Base-by-base conservation (phyloP, 352 stramenopile species). In the Phytophthora pini region DNA sequence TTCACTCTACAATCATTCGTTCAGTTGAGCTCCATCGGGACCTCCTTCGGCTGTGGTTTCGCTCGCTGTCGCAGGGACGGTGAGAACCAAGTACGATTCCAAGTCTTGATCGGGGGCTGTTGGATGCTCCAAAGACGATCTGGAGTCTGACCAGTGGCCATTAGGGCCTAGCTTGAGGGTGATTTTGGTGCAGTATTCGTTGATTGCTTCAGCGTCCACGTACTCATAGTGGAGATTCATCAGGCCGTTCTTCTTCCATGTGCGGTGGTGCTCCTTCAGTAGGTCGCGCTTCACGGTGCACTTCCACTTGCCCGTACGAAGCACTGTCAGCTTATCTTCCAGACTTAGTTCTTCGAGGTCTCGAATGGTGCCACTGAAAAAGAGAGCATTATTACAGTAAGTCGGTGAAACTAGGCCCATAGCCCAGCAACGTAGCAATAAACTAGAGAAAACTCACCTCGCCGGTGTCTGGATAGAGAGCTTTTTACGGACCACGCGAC, bases 221-320 rank as follows among this genome's bases (percentile, higher is more conserved):
- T 77, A 76, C 27, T 83, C 73, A 53, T 85, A 87, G 2, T 41
- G 26, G 12, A 87, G 56, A 36, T 50, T 71, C 32, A 72, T 81
- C 11, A 87, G 63, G 29, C 78, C 78, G 46, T 87, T 87, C 31
- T 70, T 79, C 56, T 82, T 80, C 78, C 78, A 87, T 45, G 78
- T 80, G 38, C 71, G 73, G 7, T 67, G 70, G 52, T 87, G 78
- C 47, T 87, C 78, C 58, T 87, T 84, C 46, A 87, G 49, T 47
- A 87, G 57, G 9, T 87, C 61, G 17, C 58, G 57, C 47, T 87
- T 87, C 43, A 87, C 74, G 20, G 80, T 70, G 74, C 78, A 87
- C 22, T 87, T 87, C 67, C 77, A 84, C 41, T 84, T 84, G 46
- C 65, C 76, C 6, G 43, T 62, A 38, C 74, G 71, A 13, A 87